phyloP scores from a whole-genome alignment of 768 basidiomycete species.

The Tulasnella calospora region DNA sequence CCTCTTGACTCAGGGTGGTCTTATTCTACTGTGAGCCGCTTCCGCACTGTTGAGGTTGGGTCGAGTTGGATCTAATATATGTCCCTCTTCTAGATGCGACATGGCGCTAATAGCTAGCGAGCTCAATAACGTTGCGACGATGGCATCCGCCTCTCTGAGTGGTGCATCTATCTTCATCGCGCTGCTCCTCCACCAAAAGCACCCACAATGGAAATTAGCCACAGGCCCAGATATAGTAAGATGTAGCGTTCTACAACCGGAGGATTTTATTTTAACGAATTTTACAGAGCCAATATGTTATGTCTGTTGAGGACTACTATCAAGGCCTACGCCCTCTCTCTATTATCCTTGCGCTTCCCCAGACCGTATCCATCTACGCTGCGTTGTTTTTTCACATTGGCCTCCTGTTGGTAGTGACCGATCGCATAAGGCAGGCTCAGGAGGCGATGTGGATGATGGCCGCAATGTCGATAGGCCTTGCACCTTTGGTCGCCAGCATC shows the following conservation, averaged over 20 bases:
- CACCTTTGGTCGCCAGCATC: background rate
- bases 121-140: background rate
- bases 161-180: background rate
- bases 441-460: background rate
- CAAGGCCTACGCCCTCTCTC: slow-evolving; percentile 21
- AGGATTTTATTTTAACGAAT: background rate
- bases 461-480: background rate
- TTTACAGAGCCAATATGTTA: slow-evolving; percentile 15
- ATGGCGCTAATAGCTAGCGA: background rate
- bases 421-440: background rate
- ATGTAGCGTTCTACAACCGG: background rate
- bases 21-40: slow-evolving; percentile 6
- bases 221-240: slow-evolving; percentile 23
- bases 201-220: slow-evolving; percentile 7
- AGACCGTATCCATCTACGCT: background rate
- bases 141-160: background rate
- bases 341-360: slow-evolving; percentile 20
- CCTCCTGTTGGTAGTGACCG: background rate
- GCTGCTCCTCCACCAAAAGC: slow-evolving; percentile 6
- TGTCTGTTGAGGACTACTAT: slow-evolving; percentile 22
- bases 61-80: background rate
- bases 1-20: background rate
- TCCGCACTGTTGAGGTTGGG: background rate
- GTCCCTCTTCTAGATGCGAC: background rate
- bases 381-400: background rate